Percentiles rank a stretch among this genome's conserved stretches.
These are phyloP conservation scores for Zanthoxylum bungeanum DNA, from an alignment of 345 rosid genomes.

Conservation along the genomic window DNA sequence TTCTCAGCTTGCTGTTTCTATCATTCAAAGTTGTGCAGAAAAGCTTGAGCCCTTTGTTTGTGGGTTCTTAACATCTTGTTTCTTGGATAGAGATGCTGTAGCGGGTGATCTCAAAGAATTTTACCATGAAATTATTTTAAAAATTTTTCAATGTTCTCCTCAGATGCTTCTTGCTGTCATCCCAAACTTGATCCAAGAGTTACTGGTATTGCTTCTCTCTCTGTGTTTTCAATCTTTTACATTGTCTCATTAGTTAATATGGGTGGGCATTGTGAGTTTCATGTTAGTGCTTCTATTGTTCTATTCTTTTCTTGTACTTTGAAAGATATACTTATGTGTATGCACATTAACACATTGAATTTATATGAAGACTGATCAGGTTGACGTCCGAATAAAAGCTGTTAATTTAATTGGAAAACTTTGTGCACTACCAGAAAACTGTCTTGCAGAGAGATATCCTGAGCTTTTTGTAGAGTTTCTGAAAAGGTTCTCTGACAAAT, in stretches of 20 bases:
- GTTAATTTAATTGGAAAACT: conserved; percentile 73
- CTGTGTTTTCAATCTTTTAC: conserved; percentile 7
- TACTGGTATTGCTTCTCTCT: conserved; percentile 46
- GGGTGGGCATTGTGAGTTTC: neutral
- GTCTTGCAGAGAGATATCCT: conserved; percentile 50
- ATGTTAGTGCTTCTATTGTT: neutral
- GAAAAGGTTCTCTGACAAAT: conserved; percentile 86
- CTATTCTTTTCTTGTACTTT: neutral
- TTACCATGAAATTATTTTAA: conserved; percentile 76
- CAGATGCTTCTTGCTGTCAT: conserved; percentile 71
- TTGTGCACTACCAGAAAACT: conserved; percentile 49
- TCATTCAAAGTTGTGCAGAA: conserved; percentile 64
- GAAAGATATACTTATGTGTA: neutral
- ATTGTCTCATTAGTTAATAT: conserved; percentile 1
- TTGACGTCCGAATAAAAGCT: conserved; percentile 84
- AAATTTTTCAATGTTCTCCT: conserved; percentile 69
- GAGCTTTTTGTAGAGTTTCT: conserved; percentile 70
- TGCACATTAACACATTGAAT: neutral
- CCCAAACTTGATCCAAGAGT: conserved; percentile 71
- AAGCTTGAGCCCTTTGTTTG: conserved; percentile 70
- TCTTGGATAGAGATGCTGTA: conserved; percentile 59
- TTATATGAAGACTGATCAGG: conserved; percentile 76
- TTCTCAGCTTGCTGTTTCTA: conserved; percentile 71
- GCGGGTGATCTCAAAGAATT: conserved; percentile 64
- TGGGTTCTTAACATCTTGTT: conserved; percentile 74